These are phyloP conservation scores for Tetrastigma voinierianum DNA, from an alignment of 164 flowering plant species.

Conservation along the genomic window DNA sequence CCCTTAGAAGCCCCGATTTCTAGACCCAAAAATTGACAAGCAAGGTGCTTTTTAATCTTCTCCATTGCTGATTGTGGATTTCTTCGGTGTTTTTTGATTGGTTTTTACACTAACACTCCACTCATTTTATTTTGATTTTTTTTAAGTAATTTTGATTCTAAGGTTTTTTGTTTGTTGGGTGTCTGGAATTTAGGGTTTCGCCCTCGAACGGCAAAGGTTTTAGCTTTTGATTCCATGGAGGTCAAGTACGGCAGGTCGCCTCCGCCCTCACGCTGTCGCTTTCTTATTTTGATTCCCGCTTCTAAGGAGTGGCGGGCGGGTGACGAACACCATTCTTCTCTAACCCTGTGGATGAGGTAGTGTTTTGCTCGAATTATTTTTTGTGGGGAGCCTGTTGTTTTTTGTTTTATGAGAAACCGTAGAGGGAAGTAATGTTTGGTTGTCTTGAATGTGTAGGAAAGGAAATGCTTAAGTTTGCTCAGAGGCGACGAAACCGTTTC, in stretches of 20 bases:
- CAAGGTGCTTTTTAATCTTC: no score
- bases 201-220: conserved; percentile 1
- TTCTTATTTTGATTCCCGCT: conserved; percentile 43
- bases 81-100: no score
- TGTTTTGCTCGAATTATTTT: background rate
- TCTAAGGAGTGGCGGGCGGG: conserved; percentile 84
- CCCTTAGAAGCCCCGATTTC: background rate
- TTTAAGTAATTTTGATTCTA: conserved; percentile 2
- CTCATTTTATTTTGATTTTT: no score
- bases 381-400: no score
- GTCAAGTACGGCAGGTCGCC: conserved; percentile 49
- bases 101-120: no score
- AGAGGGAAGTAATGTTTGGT: background rate
- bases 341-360: conserved; percentile 52
- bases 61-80: no score
- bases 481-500: background rate
- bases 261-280: conserved; percentile 47
- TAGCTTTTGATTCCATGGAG: conserved; percentile 48
- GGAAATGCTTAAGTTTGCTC: background rate
- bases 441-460: conserved; percentile 3
- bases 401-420: background rate
- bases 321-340: conserved; percentile 56
- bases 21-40: no score
- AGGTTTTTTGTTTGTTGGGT: conserved; percentile 4
- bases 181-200: conserved; percentile 6